Percentiles rank a stretch among this genome's conserved stretches.
phyloP scores from a whole-genome alignment of 1,284 basidiomycete genomes.

The Takashimella tepidaria region DNA sequence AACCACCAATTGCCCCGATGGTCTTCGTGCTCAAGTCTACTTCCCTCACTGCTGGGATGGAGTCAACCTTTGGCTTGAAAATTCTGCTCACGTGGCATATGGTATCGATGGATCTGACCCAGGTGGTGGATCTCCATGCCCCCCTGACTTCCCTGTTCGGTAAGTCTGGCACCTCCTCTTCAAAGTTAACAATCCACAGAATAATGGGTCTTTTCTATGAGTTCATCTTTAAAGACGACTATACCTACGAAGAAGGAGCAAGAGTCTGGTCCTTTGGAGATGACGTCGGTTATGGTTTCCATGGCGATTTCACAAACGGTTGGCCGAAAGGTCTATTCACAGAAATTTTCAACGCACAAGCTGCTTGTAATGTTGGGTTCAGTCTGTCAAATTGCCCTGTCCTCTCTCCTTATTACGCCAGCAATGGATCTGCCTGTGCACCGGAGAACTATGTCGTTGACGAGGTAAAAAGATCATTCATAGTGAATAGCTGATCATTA shows the following conservation, averaged over 20 bases:
- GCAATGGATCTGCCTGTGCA: constrained; percentile 5
- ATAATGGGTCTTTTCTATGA: constrained; percentile 25
- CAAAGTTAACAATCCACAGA: neutral
- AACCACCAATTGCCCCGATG: constrained; percentile 17
- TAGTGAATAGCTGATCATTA: neutral
- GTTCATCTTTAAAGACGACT: constrained; percentile 22
- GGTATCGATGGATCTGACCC: neutral
- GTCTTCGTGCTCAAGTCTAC: constrained; percentile 22
- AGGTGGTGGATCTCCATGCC: neutral
- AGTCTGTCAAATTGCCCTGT: constrained; percentile 15
- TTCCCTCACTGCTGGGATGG: constrained; percentile 33
- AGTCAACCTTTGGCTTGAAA: constrained; percentile 23
- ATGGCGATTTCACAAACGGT: constrained; percentile 26
- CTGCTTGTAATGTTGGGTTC: constrained; percentile 15
- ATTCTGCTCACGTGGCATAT: neutral
- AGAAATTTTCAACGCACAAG: constrained; percentile 14
- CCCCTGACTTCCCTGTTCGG: neutral
- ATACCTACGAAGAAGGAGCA: constrained; percentile 9
- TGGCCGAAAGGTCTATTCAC: constrained; percentile 23
- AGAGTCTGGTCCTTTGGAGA: constrained; percentile 25
- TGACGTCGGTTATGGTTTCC: constrained; percentile 20
- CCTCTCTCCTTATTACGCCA: constrained; percentile 6
- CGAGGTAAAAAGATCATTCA: no score
- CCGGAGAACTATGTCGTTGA: constrained; percentile 14
- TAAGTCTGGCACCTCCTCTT: neutral